Percentiles rank a stretch among this genome's conserved stretches.
phyloP scores from a whole-genome alignment of 2,329 filamentous ascomycete genomes.

The Pezizomycotina sp. region DNA sequence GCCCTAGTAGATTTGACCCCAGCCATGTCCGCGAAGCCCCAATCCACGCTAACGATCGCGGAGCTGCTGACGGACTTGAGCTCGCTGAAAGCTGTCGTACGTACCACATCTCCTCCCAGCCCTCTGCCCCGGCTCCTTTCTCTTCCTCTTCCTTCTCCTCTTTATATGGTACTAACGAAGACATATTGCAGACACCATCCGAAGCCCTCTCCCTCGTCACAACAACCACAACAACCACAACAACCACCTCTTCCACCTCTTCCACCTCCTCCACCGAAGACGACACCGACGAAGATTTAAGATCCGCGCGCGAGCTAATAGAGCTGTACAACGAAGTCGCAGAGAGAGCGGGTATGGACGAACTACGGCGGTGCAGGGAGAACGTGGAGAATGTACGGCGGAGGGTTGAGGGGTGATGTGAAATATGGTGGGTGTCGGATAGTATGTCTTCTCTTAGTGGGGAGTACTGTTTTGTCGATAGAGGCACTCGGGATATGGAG shows the following conservation, averaged over 20 bases:
- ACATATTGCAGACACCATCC: slow-evolving; percentile 7
- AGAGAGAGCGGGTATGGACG: slow-evolving; percentile 13
- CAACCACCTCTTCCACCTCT: no score
- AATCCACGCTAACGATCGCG: slow-evolving; percentile 15
- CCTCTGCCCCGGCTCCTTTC: no score
- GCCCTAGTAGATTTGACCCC: no score
- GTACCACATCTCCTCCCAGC: neutral
- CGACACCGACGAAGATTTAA: slow-evolving; percentile 1
- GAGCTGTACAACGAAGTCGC: slow-evolving; percentile 17
- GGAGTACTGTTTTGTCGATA: no score
- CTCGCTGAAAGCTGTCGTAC: slow-evolving; percentile 16
- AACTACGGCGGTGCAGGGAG: slow-evolving; percentile 9
- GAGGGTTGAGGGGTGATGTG: slow-evolving; percentile 8
- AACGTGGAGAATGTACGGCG: slow-evolving; percentile 12
- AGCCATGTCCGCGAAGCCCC: no score
- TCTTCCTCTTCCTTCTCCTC: neutral
- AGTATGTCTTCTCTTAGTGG: no score
- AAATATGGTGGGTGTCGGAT: no score
- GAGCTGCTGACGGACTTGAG: slow-evolving; percentile 17
- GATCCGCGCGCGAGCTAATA: slow-evolving; percentile 13
- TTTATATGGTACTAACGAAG: neutral
- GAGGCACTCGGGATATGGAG: no score
- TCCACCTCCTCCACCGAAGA: no score
- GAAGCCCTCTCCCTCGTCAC: slow-evolving; percentile 17
- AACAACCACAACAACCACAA: slow-evolving; percentile 4